phyloP scores from a whole-genome alignment of 2,329 filamentous ascomycete genomes.

The Dothistroma septosporum region DNA sequence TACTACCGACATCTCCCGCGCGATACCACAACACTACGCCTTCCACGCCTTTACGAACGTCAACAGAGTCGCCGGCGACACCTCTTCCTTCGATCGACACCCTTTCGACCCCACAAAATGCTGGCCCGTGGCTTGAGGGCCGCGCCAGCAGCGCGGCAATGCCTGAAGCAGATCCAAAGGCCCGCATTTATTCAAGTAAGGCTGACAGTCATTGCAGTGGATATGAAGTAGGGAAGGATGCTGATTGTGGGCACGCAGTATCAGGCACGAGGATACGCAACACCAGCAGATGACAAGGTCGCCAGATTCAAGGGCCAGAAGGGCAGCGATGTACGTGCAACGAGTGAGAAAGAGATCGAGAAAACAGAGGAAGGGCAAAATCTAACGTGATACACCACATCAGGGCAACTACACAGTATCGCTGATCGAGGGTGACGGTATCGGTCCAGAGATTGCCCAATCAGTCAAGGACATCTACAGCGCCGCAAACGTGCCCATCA shows the following conservation, averaged over 20 bases:
- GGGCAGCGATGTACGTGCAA: constrained; percentile 69
- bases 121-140: constrained; percentile 13
- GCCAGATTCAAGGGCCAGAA: constrained; percentile 93
- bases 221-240: not conserved
- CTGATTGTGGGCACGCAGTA: constrained; percentile 12
- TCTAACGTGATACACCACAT: constrained; percentile 6
- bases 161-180: constrained; percentile 12
- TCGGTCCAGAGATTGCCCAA: constrained; percentile 91
- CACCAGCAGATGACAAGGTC: constrained; percentile 60
- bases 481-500: constrained; percentile 90
- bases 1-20: not conserved
- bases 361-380: constrained; percentile 8
- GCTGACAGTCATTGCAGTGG: not conserved
- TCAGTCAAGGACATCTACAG: constrained; percentile 98
- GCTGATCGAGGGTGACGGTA: constrained; percentile 97
- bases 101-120: constrained; percentile 4
- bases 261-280: constrained; percentile 31
- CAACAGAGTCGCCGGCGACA: constrained; percentile 7
- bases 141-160: constrained; percentile 12
- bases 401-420: constrained; percentile 94
- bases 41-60: not conserved
- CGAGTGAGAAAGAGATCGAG: not conserved
- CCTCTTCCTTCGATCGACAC: not conserved
- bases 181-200: constrained; percentile 18
- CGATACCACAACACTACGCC: not conserved